These are phyloP conservation scores for Cercophora scortea DNA, from an alignment of 495 filamentous ascomycete species.

Conservation along the genomic window DNA sequence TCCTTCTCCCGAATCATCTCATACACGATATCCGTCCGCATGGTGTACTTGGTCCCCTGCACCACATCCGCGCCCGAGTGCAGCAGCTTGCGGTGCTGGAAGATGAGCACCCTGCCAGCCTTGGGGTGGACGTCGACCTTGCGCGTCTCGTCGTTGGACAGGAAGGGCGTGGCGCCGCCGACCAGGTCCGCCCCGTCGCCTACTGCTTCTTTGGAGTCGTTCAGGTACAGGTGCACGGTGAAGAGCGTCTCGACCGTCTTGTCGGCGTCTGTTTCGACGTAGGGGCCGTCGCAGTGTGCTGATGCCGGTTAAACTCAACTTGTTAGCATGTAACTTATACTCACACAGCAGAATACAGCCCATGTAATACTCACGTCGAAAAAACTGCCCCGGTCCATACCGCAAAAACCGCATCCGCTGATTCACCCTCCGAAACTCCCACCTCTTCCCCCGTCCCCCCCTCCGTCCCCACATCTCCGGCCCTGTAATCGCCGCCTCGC, in stretches of 20 bases:
- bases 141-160: slow-evolving; percentile 36
- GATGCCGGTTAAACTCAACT: neutral
- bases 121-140: slow-evolving; percentile 60
- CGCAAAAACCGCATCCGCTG: slow-evolving; percentile 74
- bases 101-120: slow-evolving; percentile 64
- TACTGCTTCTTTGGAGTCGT: slow-evolving; percentile 31
- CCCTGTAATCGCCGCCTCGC: slow-evolving; percentile 1
- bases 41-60: slow-evolving; percentile 65
- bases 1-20: slow-evolving; percentile 14
- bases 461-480: neutral
- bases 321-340: neutral
- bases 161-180: slow-evolving; percentile 62
- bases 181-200: slow-evolving; percentile 31
- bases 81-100: slow-evolving; percentile 61
- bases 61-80: slow-evolving; percentile 71
- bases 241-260: slow-evolving; percentile 51
- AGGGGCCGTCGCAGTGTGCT: slow-evolving; percentile 72
- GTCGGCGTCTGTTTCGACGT: slow-evolving; percentile 45
- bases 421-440: slow-evolving; percentile 56
- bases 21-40: slow-evolving; percentile 76
- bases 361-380: slow-evolving; percentile 51
- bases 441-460: slow-evolving; percentile 20
- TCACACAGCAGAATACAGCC: neutral
- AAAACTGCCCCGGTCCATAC: slow-evolving; percentile 71
- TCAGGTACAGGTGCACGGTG: slow-evolving; percentile 82